These are phyloP conservation scores for Colletotrichum lini DNA, from an alignment of 2,329 filamentous ascomycete genomes.

Conservation along the genomic window DNA sequence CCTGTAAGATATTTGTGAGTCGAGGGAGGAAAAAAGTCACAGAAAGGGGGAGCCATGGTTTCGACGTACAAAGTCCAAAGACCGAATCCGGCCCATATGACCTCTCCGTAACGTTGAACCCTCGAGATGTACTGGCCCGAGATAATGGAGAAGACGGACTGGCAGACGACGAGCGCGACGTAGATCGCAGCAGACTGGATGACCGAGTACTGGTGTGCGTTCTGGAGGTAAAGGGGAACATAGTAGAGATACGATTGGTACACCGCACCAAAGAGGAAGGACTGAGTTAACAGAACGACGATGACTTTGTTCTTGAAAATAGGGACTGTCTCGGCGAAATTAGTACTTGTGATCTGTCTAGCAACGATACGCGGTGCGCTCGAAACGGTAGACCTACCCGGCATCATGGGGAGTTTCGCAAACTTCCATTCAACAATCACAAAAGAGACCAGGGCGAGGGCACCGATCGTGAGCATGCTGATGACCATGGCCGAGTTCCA, in stretches of 20 bases:
- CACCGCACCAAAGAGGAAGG: constrained; percentile 71
- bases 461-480: constrained; percentile 45
- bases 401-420: constrained; percentile 48
- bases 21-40: too few relatives aligned
- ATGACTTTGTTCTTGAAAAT: constrained; percentile 70
- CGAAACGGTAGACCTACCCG: constrained; percentile 9
- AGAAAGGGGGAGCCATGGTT: too few relatives aligned
- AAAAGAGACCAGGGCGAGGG: constrained; percentile 44
- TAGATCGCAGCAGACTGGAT: constrained; percentile 66
- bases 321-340: constrained; percentile 50
- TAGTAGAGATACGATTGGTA: constrained; percentile 74
- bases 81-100: constrained; percentile 63
- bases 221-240: constrained; percentile 74
- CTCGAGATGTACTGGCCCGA: constrained; percentile 72
- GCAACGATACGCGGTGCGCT: neutral
- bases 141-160: constrained; percentile 61
- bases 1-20: constrained; percentile 37
- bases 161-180: constrained; percentile 63
- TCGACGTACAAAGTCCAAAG: constrained; percentile 53
- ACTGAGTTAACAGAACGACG: constrained; percentile 68
- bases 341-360: accelerated
- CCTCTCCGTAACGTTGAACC: constrained; percentile 69
- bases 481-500: constrained; percentile 49
- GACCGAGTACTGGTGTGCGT: constrained; percentile 56
- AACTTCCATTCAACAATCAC: constrained; percentile 48